Evolutionary conservation across 192 early-diverging fungal genomes (phyloP).

Genomic region (Coemansia brasiliensis): DNA sequence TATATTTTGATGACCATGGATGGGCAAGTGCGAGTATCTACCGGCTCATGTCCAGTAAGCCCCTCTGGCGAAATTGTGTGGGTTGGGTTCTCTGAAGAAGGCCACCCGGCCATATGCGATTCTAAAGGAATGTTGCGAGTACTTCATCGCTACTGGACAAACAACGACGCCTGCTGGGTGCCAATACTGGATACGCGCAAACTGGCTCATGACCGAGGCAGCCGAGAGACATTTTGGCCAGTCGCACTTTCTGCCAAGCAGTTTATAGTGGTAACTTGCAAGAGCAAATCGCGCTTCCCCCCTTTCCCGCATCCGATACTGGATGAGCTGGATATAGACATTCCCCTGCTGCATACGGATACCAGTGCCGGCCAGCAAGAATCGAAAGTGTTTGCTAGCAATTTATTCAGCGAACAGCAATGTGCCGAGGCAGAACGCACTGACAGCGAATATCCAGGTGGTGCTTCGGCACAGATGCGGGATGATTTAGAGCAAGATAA

Average conservation of each 20-base stretch:
- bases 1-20: conserved; percentile 41
- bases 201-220: conserved; percentile 30
- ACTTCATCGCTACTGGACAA: conserved; percentile 63
- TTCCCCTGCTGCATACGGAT: conserved; percentile 66
- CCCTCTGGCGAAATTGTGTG: conserved; percentile 66
- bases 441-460: conserved; percentile 37
- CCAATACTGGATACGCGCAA: conserved; percentile 73
- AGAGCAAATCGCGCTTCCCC: conserved; percentile 54
- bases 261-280: conserved; percentile 73
- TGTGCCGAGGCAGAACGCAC: conserved; percentile 59
- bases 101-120: conserved; percentile 76
- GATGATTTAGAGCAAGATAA: conserved; percentile 81
- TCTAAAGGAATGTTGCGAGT: conserved; percentile 73
- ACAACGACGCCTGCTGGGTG: conserved; percentile 68
- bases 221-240: conserved; percentile 79
- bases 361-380: conserved; percentile 47
- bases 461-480: conserved; percentile 14
- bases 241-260: conserved; percentile 71
- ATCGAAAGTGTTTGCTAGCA: conserved; percentile 54
- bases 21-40: conserved; percentile 25
- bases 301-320: conserved; percentile 70
- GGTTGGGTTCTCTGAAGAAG: conserved; percentile 82
- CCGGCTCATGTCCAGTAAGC: conserved; percentile 64
- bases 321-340: conserved; percentile 62
- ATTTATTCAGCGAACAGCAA: conserved; percentile 60